phyloP scores from a whole-genome alignment of 352 stramenopile genomes.

The Phytophthora pini region DNA sequence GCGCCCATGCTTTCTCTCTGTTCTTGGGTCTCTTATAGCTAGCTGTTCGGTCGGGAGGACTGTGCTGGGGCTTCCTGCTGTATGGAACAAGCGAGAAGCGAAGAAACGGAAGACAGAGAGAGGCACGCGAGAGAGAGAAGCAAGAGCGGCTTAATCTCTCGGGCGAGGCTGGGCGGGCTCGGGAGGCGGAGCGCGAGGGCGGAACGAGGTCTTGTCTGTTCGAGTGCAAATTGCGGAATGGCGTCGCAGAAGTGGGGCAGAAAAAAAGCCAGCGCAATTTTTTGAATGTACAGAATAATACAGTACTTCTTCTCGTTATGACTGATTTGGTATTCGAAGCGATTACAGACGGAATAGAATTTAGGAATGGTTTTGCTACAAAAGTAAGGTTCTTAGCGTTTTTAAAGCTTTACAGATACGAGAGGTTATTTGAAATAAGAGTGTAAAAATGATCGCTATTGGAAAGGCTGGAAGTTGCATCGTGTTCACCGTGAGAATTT shows the following conservation, averaged over 20 bases:
- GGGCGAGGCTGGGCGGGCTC: slow-evolving; percentile 4
- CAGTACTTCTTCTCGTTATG: too few species aligned
- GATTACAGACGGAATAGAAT: not conserved
- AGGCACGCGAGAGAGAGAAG: slow-evolving; percentile 25
- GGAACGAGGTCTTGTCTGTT: slow-evolving; percentile 19
- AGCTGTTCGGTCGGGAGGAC: not conserved
- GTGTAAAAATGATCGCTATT: too few species aligned
- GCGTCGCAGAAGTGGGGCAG: slow-evolving; percentile 12
- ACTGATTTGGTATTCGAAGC: not conserved
- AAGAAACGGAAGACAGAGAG: slow-evolving; percentile 18
- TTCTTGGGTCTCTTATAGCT: slow-evolving; percentile 26
- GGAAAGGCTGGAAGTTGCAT: too few species aligned
- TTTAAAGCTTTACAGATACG: too few species aligned
- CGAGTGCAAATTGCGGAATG: slow-evolving; percentile 39
- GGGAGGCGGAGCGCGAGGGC: slow-evolving; percentile 13
- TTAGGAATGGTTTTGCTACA: too few species aligned
- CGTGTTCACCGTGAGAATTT: slow-evolving; percentile 26
- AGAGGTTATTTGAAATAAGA: not conserved
- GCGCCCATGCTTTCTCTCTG: slow-evolving; percentile 48
- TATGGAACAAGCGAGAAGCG: not conserved
- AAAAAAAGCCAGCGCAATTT: slow-evolving; percentile 27
- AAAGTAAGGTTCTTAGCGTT: too few species aligned
- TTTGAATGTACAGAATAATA: too few species aligned
- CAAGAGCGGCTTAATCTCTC: slow-evolving; percentile 15
- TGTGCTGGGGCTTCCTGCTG: not conserved